Evolutionary conservation across 345 rosid species (phyloP).

Genomic region (Citrus unshiu): DNA sequence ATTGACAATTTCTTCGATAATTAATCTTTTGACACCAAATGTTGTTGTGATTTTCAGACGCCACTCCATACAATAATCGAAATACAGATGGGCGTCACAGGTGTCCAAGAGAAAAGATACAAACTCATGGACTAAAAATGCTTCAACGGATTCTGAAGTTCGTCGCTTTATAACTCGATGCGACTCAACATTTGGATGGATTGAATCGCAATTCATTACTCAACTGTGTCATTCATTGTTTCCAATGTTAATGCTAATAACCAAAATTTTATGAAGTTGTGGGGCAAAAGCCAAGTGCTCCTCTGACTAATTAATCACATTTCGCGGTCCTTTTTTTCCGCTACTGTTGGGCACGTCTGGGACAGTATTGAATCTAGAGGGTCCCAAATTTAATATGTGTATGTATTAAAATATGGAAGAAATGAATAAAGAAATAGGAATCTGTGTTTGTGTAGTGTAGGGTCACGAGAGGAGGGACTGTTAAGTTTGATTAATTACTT

Average conservation of each 20-base stretch:
- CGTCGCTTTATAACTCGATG: neutral
- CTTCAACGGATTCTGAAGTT: neutral
- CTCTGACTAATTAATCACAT: neutral
- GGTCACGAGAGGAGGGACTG: neutral
- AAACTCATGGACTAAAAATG: slow-evolving; percentile 87
- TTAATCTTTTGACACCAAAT: neutral
- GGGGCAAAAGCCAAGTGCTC: neutral
- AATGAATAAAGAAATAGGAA: neutral
- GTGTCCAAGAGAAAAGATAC: slow-evolving; percentile 97
- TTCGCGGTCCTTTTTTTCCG: neutral
- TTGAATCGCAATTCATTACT: slow-evolving; percentile 18
- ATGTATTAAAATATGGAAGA: too few relatives aligned
- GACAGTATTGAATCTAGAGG: neutral
- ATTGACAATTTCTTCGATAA: neutral
- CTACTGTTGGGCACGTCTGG: neutral
- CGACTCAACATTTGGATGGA: neutral
- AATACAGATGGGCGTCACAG: slow-evolving; percentile 99
- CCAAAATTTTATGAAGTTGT: neutral
- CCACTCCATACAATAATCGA: slow-evolving; percentile 98
- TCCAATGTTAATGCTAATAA: neutral
- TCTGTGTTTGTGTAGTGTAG: neutral
- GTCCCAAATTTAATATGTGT: neutral
- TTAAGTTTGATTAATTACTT: neutral
- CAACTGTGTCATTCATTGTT: slow-evolving; percentile 4
- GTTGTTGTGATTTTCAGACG: slow-evolving; percentile 47